Evolutionary conservation across 2,329 filamentous ascomycete genomes (phyloP).

Genomic region (Epichloe coenophiala): DNA sequence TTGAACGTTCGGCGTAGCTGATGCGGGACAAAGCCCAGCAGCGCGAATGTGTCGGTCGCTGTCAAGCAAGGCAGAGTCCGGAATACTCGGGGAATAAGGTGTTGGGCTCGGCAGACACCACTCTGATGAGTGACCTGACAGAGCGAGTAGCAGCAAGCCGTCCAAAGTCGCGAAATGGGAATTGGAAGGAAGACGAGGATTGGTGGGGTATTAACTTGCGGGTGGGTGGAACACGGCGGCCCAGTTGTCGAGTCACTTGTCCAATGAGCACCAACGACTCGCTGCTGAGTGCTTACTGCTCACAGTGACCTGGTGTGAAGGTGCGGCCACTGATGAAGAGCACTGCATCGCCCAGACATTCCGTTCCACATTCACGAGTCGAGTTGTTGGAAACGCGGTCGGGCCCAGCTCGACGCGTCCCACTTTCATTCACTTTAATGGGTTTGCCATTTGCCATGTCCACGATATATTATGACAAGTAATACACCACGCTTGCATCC

Average conservation of each 20-base stretch:
- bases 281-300: not conserved
- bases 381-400: not conserved
- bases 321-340: no score
- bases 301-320: no score
- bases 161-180: not conserved
- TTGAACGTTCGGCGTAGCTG: not conserved
- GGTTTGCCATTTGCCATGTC: not conserved
- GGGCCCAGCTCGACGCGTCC: slow-evolving; percentile 3
- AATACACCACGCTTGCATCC: not conserved
- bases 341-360: no score
- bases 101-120: not conserved
- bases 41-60: not conserved
- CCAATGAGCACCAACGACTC: slow-evolving; percentile 4
- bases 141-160: not conserved
- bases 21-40: not conserved
- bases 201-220: not conserved
- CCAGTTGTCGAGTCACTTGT: no score
- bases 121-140: no score
- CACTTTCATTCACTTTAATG: not conserved
- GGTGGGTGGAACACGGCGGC: no score
- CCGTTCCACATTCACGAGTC: no score
- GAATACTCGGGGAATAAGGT: not conserved
- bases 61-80: not conserved
- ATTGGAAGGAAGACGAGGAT: not conserved
- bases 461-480: no score